Evolutionary conservation across 371 early-diverging fungal genomes (phyloP).

Genomic region (Dinochytrium kinnereticum): DNA sequence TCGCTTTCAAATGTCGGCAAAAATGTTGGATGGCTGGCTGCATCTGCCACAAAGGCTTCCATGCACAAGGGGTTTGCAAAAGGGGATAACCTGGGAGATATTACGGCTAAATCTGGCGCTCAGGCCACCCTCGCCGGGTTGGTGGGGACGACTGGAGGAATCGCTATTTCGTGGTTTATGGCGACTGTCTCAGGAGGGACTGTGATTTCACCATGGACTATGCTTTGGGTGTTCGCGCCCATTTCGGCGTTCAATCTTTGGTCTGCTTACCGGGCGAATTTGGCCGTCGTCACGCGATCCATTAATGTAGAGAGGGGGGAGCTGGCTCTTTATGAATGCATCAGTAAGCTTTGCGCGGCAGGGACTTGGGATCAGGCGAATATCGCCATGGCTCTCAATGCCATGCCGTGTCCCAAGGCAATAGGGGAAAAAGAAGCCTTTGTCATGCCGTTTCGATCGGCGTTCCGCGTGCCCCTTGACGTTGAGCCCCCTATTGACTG

Average conservation of each 20-base stretch:
- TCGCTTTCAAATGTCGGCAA: slow-evolving; percentile 79
- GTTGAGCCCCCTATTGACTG: slow-evolving; percentile 22
- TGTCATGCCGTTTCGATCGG: slow-evolving; percentile 36
- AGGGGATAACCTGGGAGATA: slow-evolving; percentile 76
- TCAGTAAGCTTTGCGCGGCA: not conserved
- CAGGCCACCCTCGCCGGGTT: slow-evolving; percentile 80
- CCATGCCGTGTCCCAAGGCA: slow-evolving; percentile 45
- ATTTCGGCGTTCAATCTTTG: slow-evolving; percentile 60
- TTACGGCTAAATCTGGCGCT: slow-evolving; percentile 79
- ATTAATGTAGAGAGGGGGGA: slow-evolving; percentile 65
- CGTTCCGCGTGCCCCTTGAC: slow-evolving; percentile 29
- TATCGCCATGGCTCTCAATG: not conserved
- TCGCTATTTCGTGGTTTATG: slow-evolving; percentile 25
- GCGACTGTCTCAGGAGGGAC: not conserved
- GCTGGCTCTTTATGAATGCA: slow-evolving; percentile 27
- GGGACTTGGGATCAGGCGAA: too few species aligned
- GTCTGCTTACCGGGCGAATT: slow-evolving; percentile 59
- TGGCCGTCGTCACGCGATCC: slow-evolving; percentile 58
- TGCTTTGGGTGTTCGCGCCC: slow-evolving; percentile 59
- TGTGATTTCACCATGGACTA: slow-evolving; percentile 48
- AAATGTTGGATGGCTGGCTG: slow-evolving; percentile 80
- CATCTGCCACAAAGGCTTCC: slow-evolving; percentile 73
- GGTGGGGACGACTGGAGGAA: slow-evolving; percentile 67
- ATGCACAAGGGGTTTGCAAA: slow-evolving; percentile 72
- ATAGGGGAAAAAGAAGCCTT: slow-evolving; percentile 31